These are phyloP conservation scores for Pyrus pyrifolia DNA, from an alignment of 306 rosid genomes.

Conservation along the genomic window DNA sequence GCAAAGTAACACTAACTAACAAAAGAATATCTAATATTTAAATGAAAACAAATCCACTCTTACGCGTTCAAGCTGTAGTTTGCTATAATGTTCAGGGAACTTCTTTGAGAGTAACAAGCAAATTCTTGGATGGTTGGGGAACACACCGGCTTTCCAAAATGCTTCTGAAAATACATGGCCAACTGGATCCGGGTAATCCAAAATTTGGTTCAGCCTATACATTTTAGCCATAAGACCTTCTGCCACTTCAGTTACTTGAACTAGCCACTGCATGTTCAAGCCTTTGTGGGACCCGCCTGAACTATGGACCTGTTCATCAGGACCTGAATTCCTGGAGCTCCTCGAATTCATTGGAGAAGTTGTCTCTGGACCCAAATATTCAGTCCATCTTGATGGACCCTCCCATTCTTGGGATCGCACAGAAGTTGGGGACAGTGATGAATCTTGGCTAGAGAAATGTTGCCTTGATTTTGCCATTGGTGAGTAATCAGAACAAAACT, in stretches of 20 bases:
- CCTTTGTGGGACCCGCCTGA: constrained; percentile 61
- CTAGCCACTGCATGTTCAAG: constrained; percentile 84
- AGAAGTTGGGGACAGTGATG: constrained; percentile 66
- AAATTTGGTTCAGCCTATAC: constrained; percentile 87
- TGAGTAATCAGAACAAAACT: neutral
- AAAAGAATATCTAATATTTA: constrained; percentile 19
- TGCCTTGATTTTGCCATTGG: constrained; percentile 66
- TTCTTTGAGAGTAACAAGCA: constrained; percentile 85
- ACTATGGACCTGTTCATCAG: constrained; percentile 62
- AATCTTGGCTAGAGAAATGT: constrained; percentile 58
- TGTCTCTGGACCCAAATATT: constrained; percentile 67
- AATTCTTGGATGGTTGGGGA: constrained; percentile 79
- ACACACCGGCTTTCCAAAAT: constrained; percentile 90
- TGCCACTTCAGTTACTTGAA: constrained; percentile 83
- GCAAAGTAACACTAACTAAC: constrained; percentile 8
- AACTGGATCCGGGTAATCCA: constrained; percentile 93
- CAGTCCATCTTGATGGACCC: constrained; percentile 91
- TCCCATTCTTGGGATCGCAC: constrained; percentile 75
- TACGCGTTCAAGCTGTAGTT: constrained; percentile 95
- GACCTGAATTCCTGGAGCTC: constrained; percentile 53
- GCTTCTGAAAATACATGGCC: constrained; percentile 72
- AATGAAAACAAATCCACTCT: constrained; percentile 32
- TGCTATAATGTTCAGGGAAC: constrained; percentile 94
- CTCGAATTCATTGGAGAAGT: constrained; percentile 56
- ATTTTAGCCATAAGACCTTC: constrained; percentile 98